phyloP scores from a whole-genome alignment of 1,284 basidiomycete genomes.

The Pascua sp. region DNA sequence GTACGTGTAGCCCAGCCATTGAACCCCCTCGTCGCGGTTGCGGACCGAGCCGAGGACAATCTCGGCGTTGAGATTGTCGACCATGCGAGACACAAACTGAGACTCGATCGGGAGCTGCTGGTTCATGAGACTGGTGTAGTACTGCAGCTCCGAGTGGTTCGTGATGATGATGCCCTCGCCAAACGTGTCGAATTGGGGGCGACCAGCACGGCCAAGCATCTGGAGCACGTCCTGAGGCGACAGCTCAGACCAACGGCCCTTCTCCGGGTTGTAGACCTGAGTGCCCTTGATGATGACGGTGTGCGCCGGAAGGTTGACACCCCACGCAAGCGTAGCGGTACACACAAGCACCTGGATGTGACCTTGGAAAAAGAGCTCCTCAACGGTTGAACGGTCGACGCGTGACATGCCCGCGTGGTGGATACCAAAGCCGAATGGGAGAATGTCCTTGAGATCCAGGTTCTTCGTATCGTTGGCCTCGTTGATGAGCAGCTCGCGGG shows the following conservation, averaged over 20 bases:
- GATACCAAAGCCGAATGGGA: slow-evolving; percentile 96
- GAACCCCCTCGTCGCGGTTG: slow-evolving; percentile 94
- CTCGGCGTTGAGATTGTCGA: slow-evolving; percentile 96
- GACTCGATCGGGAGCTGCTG: slow-evolving; percentile 96
- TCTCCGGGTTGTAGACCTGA: slow-evolving; percentile 98
- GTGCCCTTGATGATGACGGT: slow-evolving; percentile 99
- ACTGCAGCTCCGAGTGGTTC: slow-evolving; percentile 93
- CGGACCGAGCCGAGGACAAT: slow-evolving; percentile 93
- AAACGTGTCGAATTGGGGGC: slow-evolving; percentile 95
- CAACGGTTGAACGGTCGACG: slow-evolving; percentile 86
- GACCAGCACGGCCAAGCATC: slow-evolving; percentile 97
- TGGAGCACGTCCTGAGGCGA: slow-evolving; percentile 96
- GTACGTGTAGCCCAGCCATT: slow-evolving; percentile 95
- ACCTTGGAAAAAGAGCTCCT: slow-evolving; percentile 90
- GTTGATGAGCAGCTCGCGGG: slow-evolving; percentile 78
- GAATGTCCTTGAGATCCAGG: slow-evolving; percentile 75
- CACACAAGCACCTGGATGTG: slow-evolving; percentile 93
- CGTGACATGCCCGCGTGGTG: slow-evolving; percentile 99
- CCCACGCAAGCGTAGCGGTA: slow-evolving; percentile 98
- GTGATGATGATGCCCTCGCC: slow-evolving; percentile 99
- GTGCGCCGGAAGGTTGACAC: slow-evolving; percentile 96
- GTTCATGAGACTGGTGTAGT: slow-evolving; percentile 89
- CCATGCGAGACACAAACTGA: slow-evolving; percentile 87
- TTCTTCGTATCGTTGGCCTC: slow-evolving; percentile 84
- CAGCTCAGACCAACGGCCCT: slow-evolving; percentile 94